Base-by-base conservation (phyloP, 148 eudicot species). In the Pouteria glomerata region DNA sequence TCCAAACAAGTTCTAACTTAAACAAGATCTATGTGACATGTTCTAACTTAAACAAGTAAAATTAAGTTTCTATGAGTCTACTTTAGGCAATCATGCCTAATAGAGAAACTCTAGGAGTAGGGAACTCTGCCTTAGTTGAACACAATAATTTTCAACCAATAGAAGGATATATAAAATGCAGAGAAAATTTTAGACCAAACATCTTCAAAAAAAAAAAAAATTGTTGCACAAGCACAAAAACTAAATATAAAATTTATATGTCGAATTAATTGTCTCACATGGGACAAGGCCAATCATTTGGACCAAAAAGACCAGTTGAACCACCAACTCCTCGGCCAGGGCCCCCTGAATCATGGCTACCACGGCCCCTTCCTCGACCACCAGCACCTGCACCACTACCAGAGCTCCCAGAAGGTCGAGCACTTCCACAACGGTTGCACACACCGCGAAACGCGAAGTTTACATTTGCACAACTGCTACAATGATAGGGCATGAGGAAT, bases 391-490 rank as follows among this genome's bases (percentile, higher is more conserved):
- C 85, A 73, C 91, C 86, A 47, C 91, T 79, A 48, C 88, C 86
- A 62, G 87, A 85, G 68, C 80, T 85, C 69, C 97, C 98, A 71
- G 93, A 72, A 61, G 98, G 98, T 18, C 98, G 88, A 69, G 97
- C 97, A 80, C 89, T 91, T 79, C 97, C 98, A 95, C 98, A 95
- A 35, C 97, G 97, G 71, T 95, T 95, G 92, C 98, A 95, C 63
- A 84, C 96, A 66, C 98, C 98, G 78, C 98, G 97, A 76, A 89
- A 95, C 39, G 96, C 97, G 65, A 95, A 95, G 84, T 95, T 95
- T 53, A 95, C 96, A 78, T 95, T 95, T 74, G 85, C 39, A 80
- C 98, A 95, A 79, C 98, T 95, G 98, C 64, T 60, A 78, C 78
- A 59, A 85, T 52, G 73, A 73, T 42, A 68, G 57, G 1, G 42